Percentiles rank a stretch among this genome's conserved stretches.
Conservation (phyloP, 441 rosid genomes). For the Populus hybrid region DNA sequence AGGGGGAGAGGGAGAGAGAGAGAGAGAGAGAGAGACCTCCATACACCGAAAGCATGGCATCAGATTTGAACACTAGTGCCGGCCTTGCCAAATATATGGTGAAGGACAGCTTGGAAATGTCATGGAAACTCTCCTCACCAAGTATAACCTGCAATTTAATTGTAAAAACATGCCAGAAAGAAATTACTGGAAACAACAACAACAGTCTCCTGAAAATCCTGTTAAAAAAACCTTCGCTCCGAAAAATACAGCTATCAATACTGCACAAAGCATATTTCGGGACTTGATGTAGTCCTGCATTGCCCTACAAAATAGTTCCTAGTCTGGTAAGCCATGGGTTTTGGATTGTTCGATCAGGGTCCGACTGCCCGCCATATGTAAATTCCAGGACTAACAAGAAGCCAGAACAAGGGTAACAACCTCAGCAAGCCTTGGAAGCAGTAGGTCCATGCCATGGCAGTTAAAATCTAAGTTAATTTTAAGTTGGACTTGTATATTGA, state of each 20-base stretch:
- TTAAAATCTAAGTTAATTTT: neutral
- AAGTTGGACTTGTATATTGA: neutral
- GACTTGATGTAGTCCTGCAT: neutral
- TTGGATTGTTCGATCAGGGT: neutral
- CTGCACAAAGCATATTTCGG: neutral
- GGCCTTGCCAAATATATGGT: constrained; percentile 73
- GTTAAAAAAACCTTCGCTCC: neutral
- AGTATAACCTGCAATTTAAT: constrained; percentile 52
- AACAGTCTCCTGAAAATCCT: neutral
- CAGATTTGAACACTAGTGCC: constrained; percentile 48
- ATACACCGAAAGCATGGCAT: constrained; percentile 54
- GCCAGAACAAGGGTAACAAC: neutral
- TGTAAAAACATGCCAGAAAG: neutral
- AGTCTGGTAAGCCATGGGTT: neutral
- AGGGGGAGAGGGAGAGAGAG: neutral
- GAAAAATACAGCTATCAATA: neutral
- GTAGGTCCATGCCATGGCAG: neutral
- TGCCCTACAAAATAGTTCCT: neutral
- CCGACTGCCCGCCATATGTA: neutral
- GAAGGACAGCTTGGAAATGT: constrained; percentile 52
- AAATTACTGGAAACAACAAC: neutral
- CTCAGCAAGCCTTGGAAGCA: neutral
- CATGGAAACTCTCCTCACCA: constrained; percentile 64
- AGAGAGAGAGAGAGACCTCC: constrained; percentile 36
- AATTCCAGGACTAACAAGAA: neutral